phyloP scores from a whole-genome alignment of 345 rosid species.

The Cardiospermum halicacabum region DNA sequence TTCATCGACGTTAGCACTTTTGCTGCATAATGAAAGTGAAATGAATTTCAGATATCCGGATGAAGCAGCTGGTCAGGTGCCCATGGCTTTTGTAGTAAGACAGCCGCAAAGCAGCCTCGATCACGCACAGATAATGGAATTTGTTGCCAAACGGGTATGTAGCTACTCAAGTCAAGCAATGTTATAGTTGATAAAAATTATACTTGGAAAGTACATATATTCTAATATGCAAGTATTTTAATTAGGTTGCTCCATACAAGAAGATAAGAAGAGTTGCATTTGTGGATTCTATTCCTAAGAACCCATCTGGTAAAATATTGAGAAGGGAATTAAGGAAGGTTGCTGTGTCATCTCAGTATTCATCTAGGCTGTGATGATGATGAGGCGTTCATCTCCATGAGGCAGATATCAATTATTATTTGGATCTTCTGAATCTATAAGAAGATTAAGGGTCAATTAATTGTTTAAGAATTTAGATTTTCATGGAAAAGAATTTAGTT shows the following conservation, averaged over 20 bases:
- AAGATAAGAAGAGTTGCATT: conserved; percentile 30
- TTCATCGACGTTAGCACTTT: no score
- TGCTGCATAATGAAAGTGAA: no score
- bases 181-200: background rate
- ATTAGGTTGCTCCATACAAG: conserved; percentile 38
- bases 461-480: no score
- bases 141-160: conserved; percentile 32
- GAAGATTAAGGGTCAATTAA: no score
- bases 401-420: no score
- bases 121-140: conserved; percentile 23
- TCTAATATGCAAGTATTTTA: background rate
- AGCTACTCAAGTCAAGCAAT: no score
- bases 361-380: conserved; percentile 10
- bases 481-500: no score
- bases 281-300: conserved; percentile 26
- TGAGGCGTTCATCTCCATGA: no score
- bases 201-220: background rate
- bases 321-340: conserved; percentile 25
- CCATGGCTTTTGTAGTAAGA: conserved; percentile 34
- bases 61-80: conserved; percentile 35
- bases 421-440: no score
- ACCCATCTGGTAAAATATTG: conserved; percentile 31
- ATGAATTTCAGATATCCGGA: conserved; percentile 28
- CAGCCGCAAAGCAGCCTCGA: conserved; percentile 21
- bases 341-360: background rate